Conservation (phyloP, 495 filamentous ascomycete genomes). For the Penicillium malachiteum region DNA sequence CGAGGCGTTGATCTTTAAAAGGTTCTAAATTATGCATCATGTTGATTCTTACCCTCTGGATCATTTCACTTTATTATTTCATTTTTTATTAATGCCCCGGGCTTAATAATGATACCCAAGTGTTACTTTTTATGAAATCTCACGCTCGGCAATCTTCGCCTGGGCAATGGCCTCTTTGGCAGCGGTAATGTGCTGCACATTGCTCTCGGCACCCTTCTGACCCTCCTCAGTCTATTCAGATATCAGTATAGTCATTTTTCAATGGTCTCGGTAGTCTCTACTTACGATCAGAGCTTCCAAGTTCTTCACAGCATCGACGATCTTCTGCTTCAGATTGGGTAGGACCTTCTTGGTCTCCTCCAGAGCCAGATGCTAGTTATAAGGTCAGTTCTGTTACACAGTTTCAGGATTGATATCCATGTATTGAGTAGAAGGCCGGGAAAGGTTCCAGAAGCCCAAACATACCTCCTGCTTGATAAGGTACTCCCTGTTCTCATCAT, state of each 20-base stretch:
- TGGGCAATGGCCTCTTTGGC: constrained; percentile 60
- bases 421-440: no score
- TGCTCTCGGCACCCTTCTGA: constrained; percentile 45
- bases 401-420: not conserved
- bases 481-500: constrained; percentile 68
- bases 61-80: not conserved
- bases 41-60: not conserved
- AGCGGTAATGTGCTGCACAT: constrained; percentile 55
- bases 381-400: not conserved
- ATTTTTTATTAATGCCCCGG: constrained; percentile 7
- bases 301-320: constrained; percentile 63
- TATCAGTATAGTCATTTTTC: constrained; percentile 14
- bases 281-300: constrained; percentile 66
- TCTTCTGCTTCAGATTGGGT: constrained; percentile 62
- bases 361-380: constrained; percentile 63
- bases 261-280: not conserved
- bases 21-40: constrained; percentile 24
- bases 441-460: not conserved
- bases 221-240: constrained; percentile 39
- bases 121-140: constrained; percentile 32
- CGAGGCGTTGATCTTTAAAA: constrained; percentile 1
- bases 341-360: constrained; percentile 83
- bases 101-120: constrained; percentile 5
- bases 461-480: constrained; percentile 80
- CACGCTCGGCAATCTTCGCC: constrained; percentile 51